A percentile compares a stretch with the other conserved stretches of the same genome.
phyloP scores from a whole-genome alignment of 805 yeast genomes.

The Zygosaccharomyces pseudorouxii region DNA sequence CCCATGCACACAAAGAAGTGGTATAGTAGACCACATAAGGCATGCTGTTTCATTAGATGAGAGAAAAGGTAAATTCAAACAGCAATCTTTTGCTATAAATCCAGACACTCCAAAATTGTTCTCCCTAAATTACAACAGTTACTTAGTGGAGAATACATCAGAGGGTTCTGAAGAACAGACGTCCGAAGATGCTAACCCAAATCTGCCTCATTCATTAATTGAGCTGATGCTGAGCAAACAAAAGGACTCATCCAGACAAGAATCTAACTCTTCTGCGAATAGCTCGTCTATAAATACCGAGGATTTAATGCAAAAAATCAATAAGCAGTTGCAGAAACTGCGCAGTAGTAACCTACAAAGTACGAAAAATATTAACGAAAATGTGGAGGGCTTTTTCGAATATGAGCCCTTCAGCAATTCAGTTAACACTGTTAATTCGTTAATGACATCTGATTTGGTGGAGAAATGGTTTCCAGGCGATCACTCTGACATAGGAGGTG shows the following conservation, averaged over 20 bases:
- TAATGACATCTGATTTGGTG: conserved; percentile 25
- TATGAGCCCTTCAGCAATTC: conserved; percentile 4
- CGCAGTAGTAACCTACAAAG: background rate
- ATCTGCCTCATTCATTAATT: conserved; percentile 2
- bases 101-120: conserved; percentile 35
- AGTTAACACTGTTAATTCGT: background rate
- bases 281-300: background rate
- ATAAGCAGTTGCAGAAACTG: conserved; percentile 4
- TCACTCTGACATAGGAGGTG: conserved; percentile 68
- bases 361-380: conserved; percentile 5
- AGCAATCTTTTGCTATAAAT: conserved; percentile 47
- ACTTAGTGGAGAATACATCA: conserved; percentile 6
- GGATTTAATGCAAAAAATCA: conserved; percentile 5
- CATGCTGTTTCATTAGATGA: conserved; percentile 69
- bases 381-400: conserved; percentile 11
- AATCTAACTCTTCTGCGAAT: background rate
- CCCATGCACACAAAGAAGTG: conserved; percentile 50
- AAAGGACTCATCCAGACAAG: background rate
- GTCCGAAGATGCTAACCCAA: background rate
- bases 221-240: background rate
- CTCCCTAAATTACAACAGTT: conserved; percentile 18
- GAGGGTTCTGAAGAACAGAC: background rate
- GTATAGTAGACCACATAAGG: conserved; percentile 53
- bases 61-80: conserved; percentile 58
- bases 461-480: conserved; percentile 69